Evolutionary conservation across 2,329 filamentous ascomycete species (phyloP).

Genomic region (Pseudohalonectria lignicola): DNA sequence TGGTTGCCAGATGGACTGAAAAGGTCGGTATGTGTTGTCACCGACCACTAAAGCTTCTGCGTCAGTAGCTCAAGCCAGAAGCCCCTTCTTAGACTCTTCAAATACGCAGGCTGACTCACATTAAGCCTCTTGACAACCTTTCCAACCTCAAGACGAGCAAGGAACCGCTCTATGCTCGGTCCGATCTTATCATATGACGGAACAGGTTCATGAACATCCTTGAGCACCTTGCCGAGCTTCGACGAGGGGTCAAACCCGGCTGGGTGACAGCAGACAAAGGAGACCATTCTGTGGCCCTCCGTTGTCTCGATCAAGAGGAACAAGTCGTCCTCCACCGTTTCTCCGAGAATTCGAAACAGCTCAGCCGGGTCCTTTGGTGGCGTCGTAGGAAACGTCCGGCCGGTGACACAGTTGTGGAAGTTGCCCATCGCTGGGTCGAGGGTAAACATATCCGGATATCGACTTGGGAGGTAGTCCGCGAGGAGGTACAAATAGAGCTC

Average conservation of each 20-base stretch:
- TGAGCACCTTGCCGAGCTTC: slow-evolving; percentile 36
- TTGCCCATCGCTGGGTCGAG: slow-evolving; percentile 17
- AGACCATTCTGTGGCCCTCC: slow-evolving; percentile 29
- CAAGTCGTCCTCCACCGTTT: slow-evolving; percentile 43
- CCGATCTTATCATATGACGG: slow-evolving; percentile 44
- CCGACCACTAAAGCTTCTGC: slow-evolving; percentile 29
- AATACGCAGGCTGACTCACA: slow-evolving; percentile 17
- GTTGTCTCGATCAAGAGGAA: slow-evolving; percentile 34
- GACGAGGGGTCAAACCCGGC: slow-evolving; percentile 37
- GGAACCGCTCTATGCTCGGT: slow-evolving; percentile 43
- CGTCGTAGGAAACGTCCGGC: slow-evolving; percentile 14
- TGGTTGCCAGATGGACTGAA: slow-evolving; percentile 27
- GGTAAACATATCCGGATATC: slow-evolving; percentile 37
- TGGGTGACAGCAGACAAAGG: slow-evolving; percentile 41
- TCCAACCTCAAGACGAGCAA: slow-evolving; percentile 33
- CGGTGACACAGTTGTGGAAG: slow-evolving; percentile 29
- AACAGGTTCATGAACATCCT: slow-evolving; percentile 39
- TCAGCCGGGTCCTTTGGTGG: slow-evolving; percentile 17
- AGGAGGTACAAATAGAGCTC: slow-evolving; percentile 39
- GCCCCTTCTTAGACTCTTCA: no score
- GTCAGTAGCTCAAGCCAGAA: no score
- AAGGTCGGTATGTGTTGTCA: slow-evolving; percentile 30
- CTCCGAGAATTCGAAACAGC: slow-evolving; percentile 12
- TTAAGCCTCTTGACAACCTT: slow-evolving; percentile 39
- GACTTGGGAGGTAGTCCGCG: slow-evolving; percentile 30